Conservation (phyloP, 2,329 filamentous ascomycete genomes). For the Xylaria arbuscula region DNA sequence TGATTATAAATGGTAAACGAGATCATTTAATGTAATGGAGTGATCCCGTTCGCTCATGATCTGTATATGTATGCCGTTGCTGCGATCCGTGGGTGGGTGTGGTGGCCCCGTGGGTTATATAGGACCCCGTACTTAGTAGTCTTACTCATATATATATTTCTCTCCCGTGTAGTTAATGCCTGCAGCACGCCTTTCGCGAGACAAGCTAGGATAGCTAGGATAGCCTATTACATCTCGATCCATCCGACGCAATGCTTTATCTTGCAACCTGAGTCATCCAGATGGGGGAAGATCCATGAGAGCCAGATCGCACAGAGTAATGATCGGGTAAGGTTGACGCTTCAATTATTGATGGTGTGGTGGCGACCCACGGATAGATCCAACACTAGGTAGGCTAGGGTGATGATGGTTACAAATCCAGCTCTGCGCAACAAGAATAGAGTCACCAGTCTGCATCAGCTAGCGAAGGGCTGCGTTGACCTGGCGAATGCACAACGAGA, state of each 20-base stretch:
- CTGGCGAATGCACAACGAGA: conserved; percentile 13
- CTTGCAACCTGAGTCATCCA: conserved; percentile 43
- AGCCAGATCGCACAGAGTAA: conserved; percentile 6
- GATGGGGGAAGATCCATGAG: conserved; percentile 12
- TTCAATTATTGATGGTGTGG: conserved; percentile 8
- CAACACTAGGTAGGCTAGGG: conserved; percentile 19
- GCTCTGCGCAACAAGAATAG: conserved; percentile 2
- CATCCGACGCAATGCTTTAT: conserved; percentile 18
- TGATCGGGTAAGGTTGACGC: conserved; percentile 19
- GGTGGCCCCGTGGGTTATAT: conserved; percentile 28
- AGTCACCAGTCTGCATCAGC: background rate
- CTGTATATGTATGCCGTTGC: background rate
- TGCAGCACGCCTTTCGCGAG: conserved; percentile 32
- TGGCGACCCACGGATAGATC: conserved; percentile 14
- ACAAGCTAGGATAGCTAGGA: conserved; percentile 23
- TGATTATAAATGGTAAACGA: background rate
- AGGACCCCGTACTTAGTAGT: too few species aligned
- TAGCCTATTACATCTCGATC: conserved; percentile 18
- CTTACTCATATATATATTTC: conserved; percentile 4
- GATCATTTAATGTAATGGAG: background rate
- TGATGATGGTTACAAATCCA: conserved; percentile 23
- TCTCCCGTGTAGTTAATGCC: conserved; percentile 14
- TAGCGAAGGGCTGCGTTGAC: conserved; percentile 18
- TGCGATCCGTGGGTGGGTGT: background rate
- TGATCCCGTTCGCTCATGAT: background rate